Evolutionary conservation across 306 rosid genomes (phyloP).

Genomic region (Inga oerstediana): DNA sequence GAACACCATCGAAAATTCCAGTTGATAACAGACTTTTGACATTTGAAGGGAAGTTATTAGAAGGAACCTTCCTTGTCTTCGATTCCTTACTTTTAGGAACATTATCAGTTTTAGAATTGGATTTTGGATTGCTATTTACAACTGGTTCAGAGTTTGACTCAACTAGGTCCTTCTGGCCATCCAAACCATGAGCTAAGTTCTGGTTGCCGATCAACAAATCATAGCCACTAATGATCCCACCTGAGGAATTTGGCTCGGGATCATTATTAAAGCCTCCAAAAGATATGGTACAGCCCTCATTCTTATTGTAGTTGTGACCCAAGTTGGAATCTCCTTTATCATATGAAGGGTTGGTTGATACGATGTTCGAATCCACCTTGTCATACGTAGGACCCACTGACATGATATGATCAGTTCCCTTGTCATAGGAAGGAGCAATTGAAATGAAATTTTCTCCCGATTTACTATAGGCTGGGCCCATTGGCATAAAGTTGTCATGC

Average conservation of each 20-base stretch:
- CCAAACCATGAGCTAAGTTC: conserved; percentile 54
- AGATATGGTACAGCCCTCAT: conserved; percentile 63
- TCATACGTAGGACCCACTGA: conserved; percentile 64
- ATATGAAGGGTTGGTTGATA: conserved; percentile 51
- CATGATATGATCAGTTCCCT: conserved; percentile 51
- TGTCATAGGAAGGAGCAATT: conserved; percentile 57
- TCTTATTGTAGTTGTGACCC: conserved; percentile 59
- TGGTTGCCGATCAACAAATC: conserved; percentile 65
- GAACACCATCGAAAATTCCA: conserved; percentile 92
- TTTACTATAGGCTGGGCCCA: conserved; percentile 63
- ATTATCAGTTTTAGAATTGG: conserved; percentile 48
- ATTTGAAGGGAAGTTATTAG: conserved; percentile 93
- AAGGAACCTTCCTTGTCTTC: conserved; percentile 67
- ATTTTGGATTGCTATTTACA: conserved; percentile 51
- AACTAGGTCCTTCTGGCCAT: conserved; percentile 55
- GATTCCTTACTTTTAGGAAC: conserved; percentile 66
- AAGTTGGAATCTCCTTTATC: conserved; percentile 60
- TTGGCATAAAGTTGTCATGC: conserved; percentile 59
- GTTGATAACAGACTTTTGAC: conserved; percentile 95
- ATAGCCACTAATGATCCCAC: conserved; percentile 67
- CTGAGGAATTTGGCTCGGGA: conserved; percentile 57
- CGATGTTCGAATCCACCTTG: conserved; percentile 57
- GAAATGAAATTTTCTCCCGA: conserved; percentile 63
- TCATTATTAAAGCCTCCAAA: conserved; percentile 74
- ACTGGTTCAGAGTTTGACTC: conserved; percentile 48